phyloP scores from a whole-genome alignment of 805 yeast species.

The Komagataella populi region DNA sequence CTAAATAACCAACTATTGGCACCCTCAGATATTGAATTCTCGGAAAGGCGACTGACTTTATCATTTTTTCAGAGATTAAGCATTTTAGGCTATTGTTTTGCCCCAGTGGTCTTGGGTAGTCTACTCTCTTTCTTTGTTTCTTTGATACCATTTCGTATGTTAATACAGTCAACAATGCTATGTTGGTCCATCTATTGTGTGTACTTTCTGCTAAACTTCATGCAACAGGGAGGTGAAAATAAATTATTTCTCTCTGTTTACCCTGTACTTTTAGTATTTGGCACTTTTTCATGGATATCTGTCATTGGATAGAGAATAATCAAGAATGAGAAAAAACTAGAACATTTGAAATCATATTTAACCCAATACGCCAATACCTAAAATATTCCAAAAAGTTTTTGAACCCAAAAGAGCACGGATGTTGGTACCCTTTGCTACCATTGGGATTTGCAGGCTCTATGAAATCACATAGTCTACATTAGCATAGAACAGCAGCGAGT shows the following conservation, averaged over 20 bases:
- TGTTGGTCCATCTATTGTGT: slow-evolving; percentile 42
- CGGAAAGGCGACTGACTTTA: slow-evolving; percentile 20
- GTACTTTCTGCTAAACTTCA: slow-evolving; percentile 34
- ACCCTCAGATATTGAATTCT: slow-evolving; percentile 23
- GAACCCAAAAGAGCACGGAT: no score
- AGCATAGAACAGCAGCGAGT: no score
- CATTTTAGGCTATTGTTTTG: slow-evolving; percentile 41
- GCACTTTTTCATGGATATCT: slow-evolving; percentile 39
- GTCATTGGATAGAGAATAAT: slow-evolving; percentile 10
- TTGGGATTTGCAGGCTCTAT: no score
- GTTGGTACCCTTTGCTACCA: no score
- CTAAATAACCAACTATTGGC: slow-evolving; percentile 41
- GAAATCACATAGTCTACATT: no score
- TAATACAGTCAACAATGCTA: slow-evolving; percentile 25
- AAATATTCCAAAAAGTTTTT: no score
- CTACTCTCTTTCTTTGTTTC: slow-evolving; percentile 26
- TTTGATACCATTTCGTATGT: slow-evolving; percentile 27
- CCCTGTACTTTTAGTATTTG: slow-evolving; percentile 38
- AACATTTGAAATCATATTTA: no score
- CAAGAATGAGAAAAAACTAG: background rate
- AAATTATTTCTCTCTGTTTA: slow-evolving; percentile 38
- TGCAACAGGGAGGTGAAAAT: slow-evolving; percentile 33
- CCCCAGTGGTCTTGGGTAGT: slow-evolving; percentile 39
- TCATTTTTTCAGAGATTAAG: slow-evolving; percentile 42
- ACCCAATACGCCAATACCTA: no score